Evolutionary conservation across 768 basidiomycete genomes (phyloP).

Genomic region (Leucosporidium yakuticum): DNA sequence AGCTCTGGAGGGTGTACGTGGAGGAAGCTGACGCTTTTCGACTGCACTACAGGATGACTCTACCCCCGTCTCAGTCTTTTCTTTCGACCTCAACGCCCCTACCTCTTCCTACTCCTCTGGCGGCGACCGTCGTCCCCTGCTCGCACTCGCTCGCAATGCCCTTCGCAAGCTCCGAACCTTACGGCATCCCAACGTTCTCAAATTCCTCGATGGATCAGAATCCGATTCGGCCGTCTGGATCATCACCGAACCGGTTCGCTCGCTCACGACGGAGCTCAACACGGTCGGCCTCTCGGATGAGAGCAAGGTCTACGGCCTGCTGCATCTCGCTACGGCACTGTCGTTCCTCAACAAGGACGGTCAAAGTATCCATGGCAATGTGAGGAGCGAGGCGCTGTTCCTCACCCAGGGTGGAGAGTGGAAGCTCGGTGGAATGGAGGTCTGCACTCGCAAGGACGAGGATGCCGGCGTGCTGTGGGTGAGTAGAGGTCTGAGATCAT

Average conservation of each 20-base stretch:
- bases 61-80: constrained; percentile 78
- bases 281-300: constrained; percentile 59
- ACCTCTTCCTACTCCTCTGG: constrained; percentile 39
- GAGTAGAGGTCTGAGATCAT: constrained; percentile 13
- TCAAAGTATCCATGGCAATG: constrained; percentile 73
- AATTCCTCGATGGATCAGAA: constrained; percentile 88
- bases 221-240: constrained; percentile 81
- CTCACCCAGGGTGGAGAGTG: constrained; percentile 91
- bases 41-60: constrained; percentile 66
- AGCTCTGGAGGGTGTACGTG: neutral
- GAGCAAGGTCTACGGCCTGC: constrained; percentile 61
- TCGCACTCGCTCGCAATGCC: constrained; percentile 79
- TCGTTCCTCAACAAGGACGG: constrained; percentile 82
- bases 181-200: constrained; percentile 91
- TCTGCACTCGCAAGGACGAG: constrained; percentile 77
- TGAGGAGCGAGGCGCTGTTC: constrained; percentile 64
- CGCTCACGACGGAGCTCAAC: constrained; percentile 59
- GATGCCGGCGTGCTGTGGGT: constrained; percentile 69
- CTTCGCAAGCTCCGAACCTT: constrained; percentile 82
- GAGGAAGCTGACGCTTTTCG: neutral
- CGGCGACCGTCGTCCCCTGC: constrained; percentile 54
- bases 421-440: constrained; percentile 91
- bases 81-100: constrained; percentile 60
- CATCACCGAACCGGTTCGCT: constrained; percentile 87
- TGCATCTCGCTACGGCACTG: constrained; percentile 62